phyloP scores from a whole-genome alignment of 1,139 yeast species.

The Candida sp. region DNA sequence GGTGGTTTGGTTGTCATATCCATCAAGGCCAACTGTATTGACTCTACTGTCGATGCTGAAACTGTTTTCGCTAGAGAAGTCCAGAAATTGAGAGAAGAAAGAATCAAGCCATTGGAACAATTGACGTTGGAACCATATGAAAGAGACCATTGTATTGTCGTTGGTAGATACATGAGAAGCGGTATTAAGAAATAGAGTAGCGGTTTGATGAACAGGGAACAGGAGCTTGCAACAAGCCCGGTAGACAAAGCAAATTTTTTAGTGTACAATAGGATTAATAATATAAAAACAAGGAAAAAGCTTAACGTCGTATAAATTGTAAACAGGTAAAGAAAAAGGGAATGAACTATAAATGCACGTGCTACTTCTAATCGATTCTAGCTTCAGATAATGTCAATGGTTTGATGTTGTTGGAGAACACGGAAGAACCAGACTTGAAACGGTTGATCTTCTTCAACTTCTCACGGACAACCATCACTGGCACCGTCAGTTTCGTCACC shows the following conservation, averaged over 20 bases:
- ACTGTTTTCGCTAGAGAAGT: slow-evolving; percentile 99
- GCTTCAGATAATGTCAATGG: slow-evolving; percentile 56
- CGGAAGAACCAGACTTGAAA: slow-evolving; percentile 52
- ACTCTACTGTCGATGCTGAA: slow-evolving; percentile 99
- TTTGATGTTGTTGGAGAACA: slow-evolving; percentile 51
- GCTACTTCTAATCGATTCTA: slow-evolving; percentile 39
- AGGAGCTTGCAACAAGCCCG: background rate
- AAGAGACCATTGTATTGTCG: slow-evolving; percentile 99
- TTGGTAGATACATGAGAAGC: slow-evolving; percentile 95
- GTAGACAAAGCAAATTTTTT: background rate
- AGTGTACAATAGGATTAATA: slow-evolving; percentile 5
- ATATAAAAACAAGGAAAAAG: background rate
- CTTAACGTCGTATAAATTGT: background rate
- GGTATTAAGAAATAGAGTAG: slow-evolving; percentile 57
- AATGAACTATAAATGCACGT: background rate
- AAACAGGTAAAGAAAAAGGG: background rate
- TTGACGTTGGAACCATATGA: slow-evolving; percentile 99
- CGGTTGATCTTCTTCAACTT: slow-evolving; percentile 78
- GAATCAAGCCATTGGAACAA: slow-evolving; percentile 98
- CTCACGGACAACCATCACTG: slow-evolving; percentile 90
- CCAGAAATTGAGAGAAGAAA: slow-evolving; percentile 98
- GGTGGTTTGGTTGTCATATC: slow-evolving; percentile 98
- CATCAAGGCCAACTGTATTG: slow-evolving; percentile 99
- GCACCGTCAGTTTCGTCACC: slow-evolving; percentile 79
- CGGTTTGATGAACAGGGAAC: too few relatives aligned